A percentile compares a stretch with the other conserved stretches of the same genome.
These are phyloP conservation scores for Conoideocrella luteorostrata DNA, from an alignment of 2,329 filamentous ascomycete genomes.

Conservation along the genomic window DNA sequence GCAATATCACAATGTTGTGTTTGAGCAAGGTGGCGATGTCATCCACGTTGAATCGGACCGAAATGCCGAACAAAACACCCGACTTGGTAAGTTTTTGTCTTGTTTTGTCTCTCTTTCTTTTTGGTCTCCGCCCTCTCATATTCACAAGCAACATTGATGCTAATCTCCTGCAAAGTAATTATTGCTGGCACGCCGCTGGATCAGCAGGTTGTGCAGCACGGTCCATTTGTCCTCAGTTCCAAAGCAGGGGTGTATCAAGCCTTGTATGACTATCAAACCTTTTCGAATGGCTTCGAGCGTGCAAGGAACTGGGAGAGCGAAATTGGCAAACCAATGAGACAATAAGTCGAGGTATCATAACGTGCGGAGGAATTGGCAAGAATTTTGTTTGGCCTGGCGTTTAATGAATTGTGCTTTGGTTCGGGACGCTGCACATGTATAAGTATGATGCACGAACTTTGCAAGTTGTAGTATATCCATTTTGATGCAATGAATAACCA, in stretches of 20 bases:
- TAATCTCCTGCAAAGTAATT: conserved; percentile 46
- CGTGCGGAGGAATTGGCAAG: no score
- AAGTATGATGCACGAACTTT: no score
- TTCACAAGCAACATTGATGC: no score
- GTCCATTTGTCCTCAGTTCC: conserved; percentile 72
- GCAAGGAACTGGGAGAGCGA: conserved; percentile 75
- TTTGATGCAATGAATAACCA: no score
- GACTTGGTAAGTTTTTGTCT: conserved; percentile 37
- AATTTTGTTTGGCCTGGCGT: no score
- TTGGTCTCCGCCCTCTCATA: neutral
- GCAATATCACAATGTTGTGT: conserved; percentile 84
- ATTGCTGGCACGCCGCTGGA: conserved; percentile 75
- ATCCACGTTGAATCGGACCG: conserved; percentile 65
- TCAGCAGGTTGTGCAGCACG: conserved; percentile 76
- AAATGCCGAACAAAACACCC: conserved; percentile 50
- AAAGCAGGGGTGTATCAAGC: conserved; percentile 71
- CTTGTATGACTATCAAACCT: conserved; percentile 66
- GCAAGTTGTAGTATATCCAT: no score
- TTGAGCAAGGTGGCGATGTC: conserved; percentile 70
- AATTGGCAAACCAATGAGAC: conserved; percentile 71
- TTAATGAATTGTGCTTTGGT: no score
- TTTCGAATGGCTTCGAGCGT: conserved; percentile 73
- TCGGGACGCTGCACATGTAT: no score
- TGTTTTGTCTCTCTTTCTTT: neutral
- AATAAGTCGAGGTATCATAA: no score